Base-by-base conservation (phyloP, 164 flowering plant species). In the Vitis cinerea region DNA sequence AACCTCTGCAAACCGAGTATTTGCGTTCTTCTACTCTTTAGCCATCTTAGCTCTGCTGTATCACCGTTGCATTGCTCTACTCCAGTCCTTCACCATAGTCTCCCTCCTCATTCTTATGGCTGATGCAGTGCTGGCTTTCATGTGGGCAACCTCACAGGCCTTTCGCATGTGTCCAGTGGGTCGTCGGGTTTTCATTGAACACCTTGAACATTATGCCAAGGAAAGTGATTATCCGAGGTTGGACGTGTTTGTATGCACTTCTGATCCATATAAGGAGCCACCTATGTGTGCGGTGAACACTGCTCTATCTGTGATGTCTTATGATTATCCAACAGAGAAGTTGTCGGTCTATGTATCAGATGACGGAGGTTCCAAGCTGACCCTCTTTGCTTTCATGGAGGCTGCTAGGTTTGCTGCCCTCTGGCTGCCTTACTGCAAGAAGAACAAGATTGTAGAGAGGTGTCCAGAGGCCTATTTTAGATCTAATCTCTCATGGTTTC, bases 221-320 rank as follows among this genome's bases (percentile, higher is more conserved):
- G 10, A 19, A 17, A n/a, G 4, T 14, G 60, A 55, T 23, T 75
- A 59, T 50, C 78, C 78, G 27, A 57, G 58, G 16, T 14, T 75
- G 50, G 78, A 75, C 59, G 65, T 75, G 66, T 70, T 75, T 53
- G 29, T 75, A 47, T 75, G 78, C 58, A 75, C 78, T 10, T 74
- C 78, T 8, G 78, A 75, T 62, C 78, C 78, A 17, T 57, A 47
- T 67, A 75, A 75, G 63, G 78, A 75, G 59, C 78, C 78, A 12
- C 78, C 78, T 16, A 65, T 69, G 55, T 23, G 63, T 14, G 72
- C 67, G 7, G 72, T 73, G 50, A 73, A 68, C 60, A 73, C 76
- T 12, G 76, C 76, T 17, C 15, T 75, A 2, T 37, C 44, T 2
- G 44, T 37, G 7, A 37, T 37, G 4, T 3, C 44, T 37, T 37